phyloP scores from a whole-genome alignment of 148 eudicot species.

The Suaeda aralocaspica region DNA sequence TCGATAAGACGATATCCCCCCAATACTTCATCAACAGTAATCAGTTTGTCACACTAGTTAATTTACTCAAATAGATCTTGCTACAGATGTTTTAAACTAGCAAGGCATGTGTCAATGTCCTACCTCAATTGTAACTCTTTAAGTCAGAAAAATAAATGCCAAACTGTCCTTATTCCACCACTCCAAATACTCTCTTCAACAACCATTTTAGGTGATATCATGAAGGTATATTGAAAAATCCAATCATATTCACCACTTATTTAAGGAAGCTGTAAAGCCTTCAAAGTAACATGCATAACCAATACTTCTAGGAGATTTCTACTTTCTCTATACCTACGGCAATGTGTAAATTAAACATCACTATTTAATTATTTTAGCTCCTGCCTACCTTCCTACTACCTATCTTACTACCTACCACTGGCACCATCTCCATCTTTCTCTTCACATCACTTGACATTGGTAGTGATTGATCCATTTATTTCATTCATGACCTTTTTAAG shows the following conservation, averaged over 20 bases:
- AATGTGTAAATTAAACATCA: background rate
- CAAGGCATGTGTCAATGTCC: no score
- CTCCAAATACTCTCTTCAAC: background rate
- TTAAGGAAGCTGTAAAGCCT: background rate
- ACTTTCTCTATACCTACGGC: no score
- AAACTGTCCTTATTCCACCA: no score
- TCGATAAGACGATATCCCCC: no score
- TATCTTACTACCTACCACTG: background rate
- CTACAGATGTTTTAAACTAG: no score
- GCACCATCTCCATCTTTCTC: constrained; percentile 1
- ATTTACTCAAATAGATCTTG: no score
- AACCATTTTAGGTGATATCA: background rate
- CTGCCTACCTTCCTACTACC: background rate
- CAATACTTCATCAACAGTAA: no score
- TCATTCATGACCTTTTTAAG: no score
- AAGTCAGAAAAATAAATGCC: no score
- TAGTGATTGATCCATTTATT: no score
- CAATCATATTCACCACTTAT: background rate
- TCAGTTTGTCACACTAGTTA: no score
- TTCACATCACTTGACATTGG: background rate
- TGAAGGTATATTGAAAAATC: background rate
- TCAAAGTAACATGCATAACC: background rate
- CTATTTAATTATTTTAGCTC: background rate
- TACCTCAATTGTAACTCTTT: no score
- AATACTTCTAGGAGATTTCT: background rate